These are phyloP conservation scores for Wickerhamiella shivajii DNA, from an alignment of 805 yeast species.

Conservation along the genomic window DNA sequence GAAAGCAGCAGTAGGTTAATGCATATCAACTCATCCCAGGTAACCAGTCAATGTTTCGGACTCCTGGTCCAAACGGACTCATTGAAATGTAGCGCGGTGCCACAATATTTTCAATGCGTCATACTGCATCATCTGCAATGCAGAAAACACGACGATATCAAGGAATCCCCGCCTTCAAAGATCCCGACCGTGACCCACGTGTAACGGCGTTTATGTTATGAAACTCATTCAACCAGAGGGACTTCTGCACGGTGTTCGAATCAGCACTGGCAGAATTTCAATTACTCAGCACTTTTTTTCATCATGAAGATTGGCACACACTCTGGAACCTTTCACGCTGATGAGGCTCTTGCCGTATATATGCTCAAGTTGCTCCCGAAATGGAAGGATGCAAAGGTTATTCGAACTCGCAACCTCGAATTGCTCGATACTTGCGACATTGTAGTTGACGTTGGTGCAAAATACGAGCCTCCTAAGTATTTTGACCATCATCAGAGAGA, in stretches of 20 bases:
- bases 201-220: no score
- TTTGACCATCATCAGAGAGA: conserved; percentile 97
- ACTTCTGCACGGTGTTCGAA: conserved; percentile 1
- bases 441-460: conserved; percentile 89
- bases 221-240: no score
- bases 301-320: conserved; percentile 59
- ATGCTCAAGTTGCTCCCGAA: conserved; percentile 62
- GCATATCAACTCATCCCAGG: no score
- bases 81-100: no score
- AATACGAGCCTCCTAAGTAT: conserved; percentile 70
- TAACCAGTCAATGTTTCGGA: no score
- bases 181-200: no score
- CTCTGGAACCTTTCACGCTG: conserved; percentile 86
- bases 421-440: conserved; percentile 81
- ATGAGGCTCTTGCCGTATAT: conserved; percentile 86
- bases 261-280: not conserved
- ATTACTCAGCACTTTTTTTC: not conserved
- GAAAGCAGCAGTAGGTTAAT: no score
- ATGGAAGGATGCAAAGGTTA: conserved; percentile 48
- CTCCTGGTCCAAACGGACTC: no score
- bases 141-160: no score
- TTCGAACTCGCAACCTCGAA: conserved; percentile 71
- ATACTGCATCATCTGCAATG: no score
- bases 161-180: no score
- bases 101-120: no score